Evolutionary conservation across 306 rosid species (phyloP).

Genomic region (Canavalia gladiata): DNA sequence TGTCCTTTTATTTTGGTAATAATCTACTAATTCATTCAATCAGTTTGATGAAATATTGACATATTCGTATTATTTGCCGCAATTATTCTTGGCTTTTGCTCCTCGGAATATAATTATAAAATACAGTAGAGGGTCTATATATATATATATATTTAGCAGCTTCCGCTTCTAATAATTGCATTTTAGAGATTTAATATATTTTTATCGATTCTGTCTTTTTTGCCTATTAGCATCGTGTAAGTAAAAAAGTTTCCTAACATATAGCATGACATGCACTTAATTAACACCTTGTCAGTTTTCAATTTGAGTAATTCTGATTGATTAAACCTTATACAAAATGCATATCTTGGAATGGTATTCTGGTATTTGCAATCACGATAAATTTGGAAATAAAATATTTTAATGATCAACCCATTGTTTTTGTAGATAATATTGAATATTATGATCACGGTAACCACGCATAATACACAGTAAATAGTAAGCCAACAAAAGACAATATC

Average conservation of each 20-base stretch:
- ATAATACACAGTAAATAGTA: not conserved
- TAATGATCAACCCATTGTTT: not conserved
- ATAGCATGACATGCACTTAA: not conserved
- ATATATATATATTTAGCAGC: not conserved
- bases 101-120: not conserved
- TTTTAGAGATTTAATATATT: not conserved
- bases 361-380: not conserved
- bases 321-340: not conserved
- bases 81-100: slow-evolving; percentile 34
- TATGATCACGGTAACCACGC: not conserved
- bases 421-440: not conserved
- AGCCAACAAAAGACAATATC: slow-evolving; percentile 19
- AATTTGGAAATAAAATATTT: not conserved
- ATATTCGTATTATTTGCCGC: slow-evolving; percentile 7
- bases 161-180: not conserved
- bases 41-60: slow-evolving; percentile 6
- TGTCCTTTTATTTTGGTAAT: not conserved
- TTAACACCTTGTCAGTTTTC: not conserved
- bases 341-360: slow-evolving; percentile 11
- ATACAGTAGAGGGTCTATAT: slow-evolving; percentile 3
- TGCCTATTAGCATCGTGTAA: no score
- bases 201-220: no score
- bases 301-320: not conserved
- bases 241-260: no score
- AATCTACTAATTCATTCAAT: slow-evolving; percentile 17